phyloP scores from a whole-genome alignment of 768 basidiomycete genomes.

The Krasilnikovozyma curviuscula region DNA sequence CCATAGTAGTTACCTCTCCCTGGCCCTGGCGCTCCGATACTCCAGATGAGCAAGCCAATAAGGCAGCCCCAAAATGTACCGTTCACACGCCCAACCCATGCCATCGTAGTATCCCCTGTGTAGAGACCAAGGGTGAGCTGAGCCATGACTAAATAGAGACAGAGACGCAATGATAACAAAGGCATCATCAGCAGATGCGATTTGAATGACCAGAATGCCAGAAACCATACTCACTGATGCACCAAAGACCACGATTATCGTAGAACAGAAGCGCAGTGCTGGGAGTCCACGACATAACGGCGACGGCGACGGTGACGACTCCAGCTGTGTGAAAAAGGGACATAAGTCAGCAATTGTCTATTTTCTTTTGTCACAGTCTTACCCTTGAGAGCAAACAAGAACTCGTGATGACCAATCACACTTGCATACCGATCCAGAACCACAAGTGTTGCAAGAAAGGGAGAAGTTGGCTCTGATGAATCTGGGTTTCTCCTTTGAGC shows the following conservation, averaged over 20 bases:
- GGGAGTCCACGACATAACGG: slow-evolving; percentile 5
- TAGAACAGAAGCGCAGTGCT: slow-evolving; percentile 8
- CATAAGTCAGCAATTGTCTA: not conserved
- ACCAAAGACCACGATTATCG: slow-evolving; percentile 55
- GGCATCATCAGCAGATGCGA: not conserved
- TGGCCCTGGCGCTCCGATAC: slow-evolving; percentile 38
- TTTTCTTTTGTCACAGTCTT: too few species aligned
- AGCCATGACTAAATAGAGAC: slow-evolving; percentile 44
- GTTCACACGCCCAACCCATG: slow-evolving; percentile 39
- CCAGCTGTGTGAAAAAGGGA: slow-evolving; percentile 36
- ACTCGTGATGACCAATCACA: not conserved
- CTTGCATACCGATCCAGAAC: not conserved
- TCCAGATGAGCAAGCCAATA: slow-evolving; percentile 47
- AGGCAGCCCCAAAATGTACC: slow-evolving; percentile 49
- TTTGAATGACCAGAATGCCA: not conserved
- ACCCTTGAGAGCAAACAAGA: slow-evolving; percentile 1
- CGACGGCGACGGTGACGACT: slow-evolving; percentile 31
- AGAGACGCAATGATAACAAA: slow-evolving; percentile 2
- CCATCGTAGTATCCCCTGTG: slow-evolving; percentile 55
- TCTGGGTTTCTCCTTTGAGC: slow-evolving; percentile 7
- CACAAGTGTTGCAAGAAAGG: not conserved
- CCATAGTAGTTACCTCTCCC: slow-evolving; percentile 47
- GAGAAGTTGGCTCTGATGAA: not conserved
- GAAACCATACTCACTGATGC: slow-evolving; percentile 32
- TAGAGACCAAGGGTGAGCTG: slow-evolving; percentile 53